Base-by-base conservation (phyloP, 148 eudicot species). In the Silene conica region DNA sequence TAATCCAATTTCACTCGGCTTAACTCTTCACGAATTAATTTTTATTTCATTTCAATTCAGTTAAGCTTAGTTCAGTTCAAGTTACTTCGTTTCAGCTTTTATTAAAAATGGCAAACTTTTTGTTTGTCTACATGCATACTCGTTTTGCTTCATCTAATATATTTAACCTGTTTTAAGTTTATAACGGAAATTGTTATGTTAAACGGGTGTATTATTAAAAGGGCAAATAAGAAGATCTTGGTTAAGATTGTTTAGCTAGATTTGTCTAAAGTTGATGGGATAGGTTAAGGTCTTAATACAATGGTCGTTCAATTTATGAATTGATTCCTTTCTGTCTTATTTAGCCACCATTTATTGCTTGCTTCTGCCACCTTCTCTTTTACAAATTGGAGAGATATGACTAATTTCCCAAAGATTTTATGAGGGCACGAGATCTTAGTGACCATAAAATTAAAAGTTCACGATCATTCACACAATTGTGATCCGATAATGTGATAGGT, bases 221-320 rank as follows among this genome's bases (percentile, higher is more conserved):
- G 34, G 62, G 60, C 25, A 28, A 38, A 21, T 11, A 28, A 59
- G 71, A 70, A 76, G 69, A 80, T 67, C 69, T 66, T 60, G 68
- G 63, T 72, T 68, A 19, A 18, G 38, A 76, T 70, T 65, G 23
- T 72, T 58, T 66, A 80, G 76, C 15, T 71, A 69, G 38, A 71
- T 25, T 80, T 80, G 83, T 76, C 73, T 67, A 61, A 10, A 48
- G 57, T 67, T 80, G 82, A 80, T 67, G 72, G 72, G 79, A 76
- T 76, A 59, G 8, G 21, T 76, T 80, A 71, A 66, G 76, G 79
- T 46, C 13, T 31, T 80, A 67, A 72, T 76, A 76, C 73, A 54
- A 80, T 72, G 76, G 60, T 76, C 73, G 59, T 57, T 64, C 69
- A 55, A 8, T 31, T 21, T 52, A 20, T 56, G n/a, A 63, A 64